phyloP scores from a whole-genome alignment of 2,329 filamentous ascomycete species.

The Scytalidium lignicola region DNA sequence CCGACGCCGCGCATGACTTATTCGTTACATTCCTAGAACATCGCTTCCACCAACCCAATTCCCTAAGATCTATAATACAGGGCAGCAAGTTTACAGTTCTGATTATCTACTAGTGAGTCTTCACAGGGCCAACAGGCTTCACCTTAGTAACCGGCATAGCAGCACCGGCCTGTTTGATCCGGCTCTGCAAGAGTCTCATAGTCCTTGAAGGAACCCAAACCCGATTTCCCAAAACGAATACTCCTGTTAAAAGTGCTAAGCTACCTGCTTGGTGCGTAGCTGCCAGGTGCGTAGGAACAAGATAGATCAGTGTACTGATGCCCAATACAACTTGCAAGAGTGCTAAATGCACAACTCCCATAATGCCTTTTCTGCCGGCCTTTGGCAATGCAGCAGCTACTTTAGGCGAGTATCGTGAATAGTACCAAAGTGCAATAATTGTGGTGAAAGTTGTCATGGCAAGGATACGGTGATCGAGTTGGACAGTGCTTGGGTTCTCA shows the following conservation, averaged over 20 bases:
- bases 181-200: slow-evolving; percentile 49
- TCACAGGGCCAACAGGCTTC: not conserved
- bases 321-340: slow-evolving; percentile 78
- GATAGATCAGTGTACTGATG: slow-evolving; percentile 86
- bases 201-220: slow-evolving; percentile 68
- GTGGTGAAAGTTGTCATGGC: slow-evolving; percentile 84
- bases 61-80: not conserved
- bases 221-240: slow-evolving; percentile 72
- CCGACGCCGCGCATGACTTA: too few species aligned
- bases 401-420: slow-evolving; percentile 60
- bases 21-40: too few species aligned
- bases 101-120: not conserved
- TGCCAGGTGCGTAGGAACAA: slow-evolving; percentile 83
- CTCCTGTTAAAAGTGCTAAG: slow-evolving; percentile 77
- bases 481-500: slow-evolving; percentile 92
- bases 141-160: slow-evolving; percentile 3
- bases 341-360: slow-evolving; percentile 78
- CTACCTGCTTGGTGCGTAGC: slow-evolving; percentile 91
- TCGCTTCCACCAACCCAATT: too few species aligned
- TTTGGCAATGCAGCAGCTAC: slow-evolving; percentile 54
- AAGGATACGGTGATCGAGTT: slow-evolving; percentile 90
- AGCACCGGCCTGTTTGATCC: slow-evolving; percentile 11
- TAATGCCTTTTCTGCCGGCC: slow-evolving; percentile 62
- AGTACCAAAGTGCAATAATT: slow-evolving; percentile 75
- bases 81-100: not conserved